Evolutionary conservation across 2,329 filamentous ascomycete genomes (phyloP), one percentile per base, ranked within the genome.

Genomic region (Xylariales sp.): DNA sequence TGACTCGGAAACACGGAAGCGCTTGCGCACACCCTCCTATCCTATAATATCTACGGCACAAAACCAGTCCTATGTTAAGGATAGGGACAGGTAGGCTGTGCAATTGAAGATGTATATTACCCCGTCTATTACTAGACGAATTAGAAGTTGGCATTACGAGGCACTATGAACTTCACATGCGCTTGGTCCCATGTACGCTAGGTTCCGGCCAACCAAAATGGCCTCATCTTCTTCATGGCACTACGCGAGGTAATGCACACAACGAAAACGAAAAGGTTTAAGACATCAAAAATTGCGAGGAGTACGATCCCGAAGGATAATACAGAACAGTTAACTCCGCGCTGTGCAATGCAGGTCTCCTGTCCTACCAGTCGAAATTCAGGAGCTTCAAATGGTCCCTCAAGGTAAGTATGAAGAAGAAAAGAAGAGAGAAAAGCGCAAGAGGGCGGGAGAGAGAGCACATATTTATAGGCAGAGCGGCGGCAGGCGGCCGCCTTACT

Each of bases 281-380:
- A 62, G 70, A 79, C 74, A 84, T 79, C 82, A 83, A 84, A 83
- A 84, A 83, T 84, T 84, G 52, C 80, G 77, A 80, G 80, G 78
- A 80, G 82, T 80, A 84, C 82, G 83, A 83, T 81, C 81, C 81
- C 80, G 80, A 84, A 84, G 82, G 82, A 81, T 82, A 84, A 83
- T 84, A 79, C 80, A 84, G 79, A 74, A 75, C 77, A 79, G 78
- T 79, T 75, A 79, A 82, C 82, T 79, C 83, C 83, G 80, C 83
- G 82, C 76, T 83, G 83, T 86, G 83, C 83, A 83, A 84, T 85
- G 83, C 83, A 85, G 83, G 82, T 79, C 78, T 79, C 77, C 81
- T 80, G 73, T 74, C 76, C 80, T 83, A 80, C 77, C 73, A 72
- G 65, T 74, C 74, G 76, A 78, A 71, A 75, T 81, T 82, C 81